Percentiles rank a stretch among this genome's conserved stretches.
Conservation (phyloP, 192 early-diverging fungal species). For the Backusella australiensis region DNA sequence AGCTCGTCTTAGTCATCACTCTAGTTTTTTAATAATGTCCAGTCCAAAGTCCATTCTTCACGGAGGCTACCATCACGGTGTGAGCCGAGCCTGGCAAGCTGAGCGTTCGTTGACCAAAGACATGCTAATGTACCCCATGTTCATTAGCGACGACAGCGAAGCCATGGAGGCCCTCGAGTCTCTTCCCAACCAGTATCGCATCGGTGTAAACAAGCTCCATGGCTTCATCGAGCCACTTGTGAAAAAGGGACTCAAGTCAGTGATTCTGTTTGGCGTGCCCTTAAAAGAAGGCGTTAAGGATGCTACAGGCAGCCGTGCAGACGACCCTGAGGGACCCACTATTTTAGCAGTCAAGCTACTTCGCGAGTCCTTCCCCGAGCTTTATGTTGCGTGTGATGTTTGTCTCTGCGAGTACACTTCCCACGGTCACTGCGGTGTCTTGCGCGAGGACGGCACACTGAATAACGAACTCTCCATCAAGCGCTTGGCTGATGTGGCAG, state of each 20-base stretch:
- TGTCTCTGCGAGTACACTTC: conserved; percentile 96
- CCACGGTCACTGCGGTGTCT: conserved; percentile 95
- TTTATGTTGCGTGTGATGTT: conserved; percentile 91
- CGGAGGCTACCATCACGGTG: conserved; percentile 82
- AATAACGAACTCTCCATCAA: conserved; percentile 77
- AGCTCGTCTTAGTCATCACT: not conserved
- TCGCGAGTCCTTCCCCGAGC: conserved; percentile 69
- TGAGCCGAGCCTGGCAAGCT: conserved; percentile 82
- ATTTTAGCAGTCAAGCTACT: conserved; percentile 81
- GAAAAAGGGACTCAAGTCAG: conserved; percentile 79
- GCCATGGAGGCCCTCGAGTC: conserved; percentile 74
- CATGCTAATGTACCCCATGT: conserved; percentile 91
- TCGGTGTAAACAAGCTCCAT: conserved; percentile 79
- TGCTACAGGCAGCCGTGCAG: conserved; percentile 73
- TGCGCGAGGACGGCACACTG: conserved; percentile 76
- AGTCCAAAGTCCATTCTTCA: conserved; percentile 66
- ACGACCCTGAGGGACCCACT: conserved; percentile 79
- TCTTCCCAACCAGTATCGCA: conserved; percentile 85
- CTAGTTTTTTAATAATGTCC: not conserved
- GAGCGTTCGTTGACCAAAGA: conserved; percentile 62
- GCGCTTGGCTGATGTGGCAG: conserved; percentile 80
- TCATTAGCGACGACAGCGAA: conserved; percentile 82
- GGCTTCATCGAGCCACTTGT: conserved; percentile 79
- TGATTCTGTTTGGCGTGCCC: conserved; percentile 95
- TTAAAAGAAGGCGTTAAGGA: conserved; percentile 73